phyloP scores from a whole-genome alignment of 768 basidiomycete species.

The Rhodotorula diobovata region DNA sequence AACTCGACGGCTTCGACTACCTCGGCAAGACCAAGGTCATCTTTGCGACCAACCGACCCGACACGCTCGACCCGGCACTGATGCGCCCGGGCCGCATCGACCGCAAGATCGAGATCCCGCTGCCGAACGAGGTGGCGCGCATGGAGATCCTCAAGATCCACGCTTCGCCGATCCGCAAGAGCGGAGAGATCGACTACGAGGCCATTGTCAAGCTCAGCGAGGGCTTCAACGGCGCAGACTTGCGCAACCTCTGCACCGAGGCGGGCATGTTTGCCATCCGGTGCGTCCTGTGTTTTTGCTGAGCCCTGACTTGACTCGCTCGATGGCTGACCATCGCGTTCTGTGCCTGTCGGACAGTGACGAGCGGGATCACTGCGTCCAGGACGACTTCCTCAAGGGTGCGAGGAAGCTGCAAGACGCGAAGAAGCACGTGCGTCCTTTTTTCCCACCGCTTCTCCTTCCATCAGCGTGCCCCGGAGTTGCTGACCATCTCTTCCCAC shows the following conservation, averaged over 20 bases:
- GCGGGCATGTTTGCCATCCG: constrained; percentile 95
- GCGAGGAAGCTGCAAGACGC: constrained; percentile 61
- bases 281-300: constrained; percentile 56
- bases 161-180: constrained; percentile 86
- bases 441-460: neutral
- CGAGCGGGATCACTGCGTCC: constrained; percentile 79
- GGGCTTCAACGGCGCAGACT: constrained; percentile 91
- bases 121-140: constrained; percentile 95
- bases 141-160: constrained; percentile 98
- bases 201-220: constrained; percentile 95
- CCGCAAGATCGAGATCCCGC: constrained; percentile 93
- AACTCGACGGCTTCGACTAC: constrained; percentile 99
- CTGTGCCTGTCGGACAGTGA: constrained; percentile 52
- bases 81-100: constrained; percentile 93
- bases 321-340: neutral
- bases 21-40: constrained; percentile 92
- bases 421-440: neutral
- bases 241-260: constrained; percentile 67
- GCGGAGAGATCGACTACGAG: constrained; percentile 88
- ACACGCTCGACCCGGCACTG: constrained; percentile 94
- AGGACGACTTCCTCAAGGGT: constrained; percentile 95
- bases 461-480: too few species aligned
- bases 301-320: too few species aligned
- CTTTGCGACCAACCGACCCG: constrained; percentile 99
- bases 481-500: neutral